phyloP scores from a whole-genome alignment of 2,329 filamentous ascomycete species.

The Fusarium xylarioides region DNA sequence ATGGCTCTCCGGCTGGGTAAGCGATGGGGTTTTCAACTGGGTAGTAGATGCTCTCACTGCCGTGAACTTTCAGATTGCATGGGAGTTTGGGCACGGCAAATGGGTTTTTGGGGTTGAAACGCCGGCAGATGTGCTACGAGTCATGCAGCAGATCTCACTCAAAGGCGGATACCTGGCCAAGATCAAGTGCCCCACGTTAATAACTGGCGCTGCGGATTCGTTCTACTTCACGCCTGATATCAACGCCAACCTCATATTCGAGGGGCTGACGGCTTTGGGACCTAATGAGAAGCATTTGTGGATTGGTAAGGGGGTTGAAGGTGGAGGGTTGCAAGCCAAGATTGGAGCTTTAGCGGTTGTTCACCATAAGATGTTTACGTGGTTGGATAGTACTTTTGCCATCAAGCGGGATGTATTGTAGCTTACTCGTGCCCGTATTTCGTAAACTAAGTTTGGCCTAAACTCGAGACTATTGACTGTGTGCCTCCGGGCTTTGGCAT shows the following conservation, averaged over 20 bases:
- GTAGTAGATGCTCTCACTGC: conserved; percentile 27
- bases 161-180: conserved; percentile 31
- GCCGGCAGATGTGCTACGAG: conserved; percentile 40
- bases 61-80: conserved; percentile 43
- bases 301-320: conserved; percentile 25
- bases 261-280: conserved; percentile 3
- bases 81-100: conserved; percentile 42
- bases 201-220: conserved; percentile 38
- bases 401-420: conserved; percentile 8
- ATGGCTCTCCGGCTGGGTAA: conserved; percentile 35
- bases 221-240: conserved; percentile 34
- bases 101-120: conserved; percentile 40
- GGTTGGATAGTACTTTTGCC: conserved; percentile 35
- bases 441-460: not conserved
- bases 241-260: conserved; percentile 16
- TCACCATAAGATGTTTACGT: conserved; percentile 35
- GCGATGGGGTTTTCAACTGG: conserved; percentile 39
- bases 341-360: conserved; percentile 34
- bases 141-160: conserved; percentile 30
- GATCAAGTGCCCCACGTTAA: conserved; percentile 42
- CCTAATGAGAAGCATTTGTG: conserved; percentile 31
- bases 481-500: not conserved
- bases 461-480: not conserved
- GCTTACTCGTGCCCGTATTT: not conserved
- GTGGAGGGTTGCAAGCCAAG: conserved; percentile 36